A percentile compares a stretch with the other conserved stretches of the same genome.
Conservation (phyloP, 805 yeast genomes). For the Pichia kluyveri region DNA sequence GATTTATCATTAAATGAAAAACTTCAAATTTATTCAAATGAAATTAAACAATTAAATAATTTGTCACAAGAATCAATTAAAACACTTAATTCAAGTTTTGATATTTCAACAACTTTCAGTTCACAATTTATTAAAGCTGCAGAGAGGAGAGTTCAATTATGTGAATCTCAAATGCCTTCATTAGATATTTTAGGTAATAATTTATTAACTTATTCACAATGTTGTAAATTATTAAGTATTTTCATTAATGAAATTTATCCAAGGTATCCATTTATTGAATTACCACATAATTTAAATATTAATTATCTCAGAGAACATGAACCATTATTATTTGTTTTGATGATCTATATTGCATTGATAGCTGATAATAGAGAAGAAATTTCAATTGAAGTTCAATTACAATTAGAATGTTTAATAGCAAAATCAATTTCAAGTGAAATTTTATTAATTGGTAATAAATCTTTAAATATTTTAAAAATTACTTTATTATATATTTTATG, state of each 20-base stretch:
- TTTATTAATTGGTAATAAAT: slow-evolving; percentile 61
- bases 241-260: slow-evolving; percentile 41
- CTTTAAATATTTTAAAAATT: slow-evolving; percentile 56
- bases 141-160: slow-evolving; percentile 30
- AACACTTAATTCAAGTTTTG: neutral
- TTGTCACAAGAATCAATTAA: slow-evolving; percentile 20
- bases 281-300: slow-evolving; percentile 36
- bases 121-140: slow-evolving; percentile 37
- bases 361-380: slow-evolving; percentile 23
- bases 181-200: slow-evolving; percentile 51
- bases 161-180: slow-evolving; percentile 15
- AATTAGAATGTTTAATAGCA: slow-evolving; percentile 45
- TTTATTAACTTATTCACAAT: slow-evolving; percentile 49
- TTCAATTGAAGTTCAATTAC: slow-evolving; percentile 34
- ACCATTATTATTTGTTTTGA: slow-evolving; percentile 56
- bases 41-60: slow-evolving; percentile 28
- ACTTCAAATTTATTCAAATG: slow-evolving; percentile 32
- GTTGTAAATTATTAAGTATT: slow-evolving; percentile 39
- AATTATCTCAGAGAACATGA: slow-evolving; percentile 39
- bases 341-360: slow-evolving; percentile 54
- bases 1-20: slow-evolving; percentile 8
- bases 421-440: slow-evolving; percentile 47
- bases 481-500: slow-evolving; percentile 57
- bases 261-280: slow-evolving; percentile 47
- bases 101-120: slow-evolving; percentile 18